Base-by-base conservation (phyloP, 164 flowering plant species). In the Platanus orientalis region DNA sequence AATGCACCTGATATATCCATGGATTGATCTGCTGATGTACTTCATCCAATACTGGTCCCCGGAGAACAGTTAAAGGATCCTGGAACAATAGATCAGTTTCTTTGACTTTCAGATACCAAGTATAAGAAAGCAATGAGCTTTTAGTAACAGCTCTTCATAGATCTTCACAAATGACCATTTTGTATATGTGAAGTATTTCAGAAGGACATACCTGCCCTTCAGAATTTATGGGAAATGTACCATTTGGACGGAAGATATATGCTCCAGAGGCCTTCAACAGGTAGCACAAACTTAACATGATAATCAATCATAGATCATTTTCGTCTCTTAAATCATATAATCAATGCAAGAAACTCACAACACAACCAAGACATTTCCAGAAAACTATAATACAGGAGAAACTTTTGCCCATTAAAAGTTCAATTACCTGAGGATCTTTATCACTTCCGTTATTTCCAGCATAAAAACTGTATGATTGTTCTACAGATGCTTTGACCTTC, bases 171-270 rank as follows among this genome's bases (percentile, higher is more conserved):
- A 45, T 20, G 27, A 53, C 20, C 6, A 26, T 19, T 19, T 24
- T 28, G 1, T 28, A 42, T 25, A 16, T 7, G 14, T 4, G 34
- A 32, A 11, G 13, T 51, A 40, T 27, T 49, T 24, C 6, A 55
- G 54, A 40, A 54, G 36, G 17, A 49, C 11, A 39, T 74, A 88
- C 98, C 96, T 82, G 68, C 66, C 60, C 70, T 45, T 74, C 83
- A 64, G 87, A 73, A 58, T 73, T 70, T 60, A 89, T 77, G 50
- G 72, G 68, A 78, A 67, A 78, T 59, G 90, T 83, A 40, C 81
- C 84, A 84, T 89, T 92, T 67, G 97, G 99, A 58, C 99, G 97
- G 71, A 95, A 95, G 63, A 95, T 66, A 72, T 95, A 95, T 58
- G 99, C 97, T 60, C 97, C 97, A 60, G 98, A 89, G 30, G 96